Base-by-base conservation (phyloP, 192 early-diverging fungal genomes). In the Backusella westeae region DNA sequence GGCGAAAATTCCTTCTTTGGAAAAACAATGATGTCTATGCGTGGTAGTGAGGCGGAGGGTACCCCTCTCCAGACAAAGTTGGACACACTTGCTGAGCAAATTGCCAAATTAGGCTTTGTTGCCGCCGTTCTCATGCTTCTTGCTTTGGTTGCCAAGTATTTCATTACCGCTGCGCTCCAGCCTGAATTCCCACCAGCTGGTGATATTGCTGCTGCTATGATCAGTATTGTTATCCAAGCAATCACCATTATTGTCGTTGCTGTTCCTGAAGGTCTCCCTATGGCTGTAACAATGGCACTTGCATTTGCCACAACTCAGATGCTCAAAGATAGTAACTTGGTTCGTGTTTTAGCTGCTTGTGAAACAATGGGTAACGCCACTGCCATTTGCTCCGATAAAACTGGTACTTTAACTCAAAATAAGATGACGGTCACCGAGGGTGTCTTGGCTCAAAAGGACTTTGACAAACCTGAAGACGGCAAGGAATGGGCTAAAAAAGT, bases 51-150 rank as follows among this genome's bases (percentile, higher is more conserved):
- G 67, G 80, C 80, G 21, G 91, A 94, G 65, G 93, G 90, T 74
- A 99, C 97, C 44, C 97, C 97, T 36, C 91, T 99, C 59, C 97
- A 99, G 88, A 76, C 84, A 74, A 98, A 98, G 82, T 90, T 99
- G 32, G 92, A 93, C 35, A 82, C 86, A 34, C 87, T 99, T 38
- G 96, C 96, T 10, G 95, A 99, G 79, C 87, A 93, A 79, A 99
- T 99, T 79, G 96, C 95, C 79, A 96, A 96, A 84, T 90, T 96
- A 77, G 97, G 96, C 68, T 87, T 94, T 78, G 89, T 86, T 56
- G 91, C 90, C 72, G 93, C 96, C n/a, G 68, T 93, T 38, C 75
- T 91, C 53, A 94, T 99, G 89, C 85, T 99, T 56, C 76, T 96
- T n/a, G 90, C 88, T 21, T 81, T 92, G 78, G 83, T 87, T 4